phyloP scores from a whole-genome alignment of 192 early-diverging fungal species.

The Geranomyces variabilis region DNA sequence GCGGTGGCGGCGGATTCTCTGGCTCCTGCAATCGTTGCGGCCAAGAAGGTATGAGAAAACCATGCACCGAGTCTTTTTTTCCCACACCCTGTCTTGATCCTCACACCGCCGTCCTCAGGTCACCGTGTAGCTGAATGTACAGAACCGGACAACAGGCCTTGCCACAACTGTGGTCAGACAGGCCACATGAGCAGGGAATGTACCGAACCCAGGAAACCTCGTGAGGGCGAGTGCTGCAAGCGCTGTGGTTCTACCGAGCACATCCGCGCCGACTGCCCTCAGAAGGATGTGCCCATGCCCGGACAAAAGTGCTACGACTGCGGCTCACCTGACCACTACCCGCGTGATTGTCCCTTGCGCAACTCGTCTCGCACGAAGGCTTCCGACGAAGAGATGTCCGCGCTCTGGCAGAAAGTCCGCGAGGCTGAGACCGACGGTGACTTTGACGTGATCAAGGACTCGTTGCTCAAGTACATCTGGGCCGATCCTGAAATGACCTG shows the following conservation, averaged over 20 bases:
- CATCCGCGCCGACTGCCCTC: slow-evolving; percentile 9
- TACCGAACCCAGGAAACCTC: slow-evolving; percentile 16
- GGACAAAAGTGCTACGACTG: slow-evolving; percentile 22
- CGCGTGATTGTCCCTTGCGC: slow-evolving; percentile 15
- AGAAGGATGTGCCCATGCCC: slow-evolving; percentile 10
- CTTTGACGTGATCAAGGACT: slow-evolving; percentile 25
- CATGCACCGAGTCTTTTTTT: too few relatives aligned
- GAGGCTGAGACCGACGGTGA: slow-evolving; percentile 11
- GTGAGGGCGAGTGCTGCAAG: slow-evolving; percentile 13
- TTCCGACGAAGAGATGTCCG: not conserved
- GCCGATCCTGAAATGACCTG: slow-evolving; percentile 18
- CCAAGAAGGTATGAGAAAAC: not conserved
- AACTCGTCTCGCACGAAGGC: not conserved
- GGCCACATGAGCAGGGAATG: slow-evolving; percentile 24
- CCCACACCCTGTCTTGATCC: not conserved
- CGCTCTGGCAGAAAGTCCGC: slow-evolving; percentile 1
- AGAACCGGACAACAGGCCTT: slow-evolving; percentile 22
- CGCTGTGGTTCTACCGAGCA: not conserved
- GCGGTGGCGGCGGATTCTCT: slow-evolving; percentile 8
- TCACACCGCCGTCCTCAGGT: not conserved
- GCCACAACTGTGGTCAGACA: slow-evolving; percentile 17
- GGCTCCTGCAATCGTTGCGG: not conserved
- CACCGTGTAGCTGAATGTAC: slow-evolving; percentile 13
- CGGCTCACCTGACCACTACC: slow-evolving; percentile 15
- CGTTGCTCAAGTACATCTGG: slow-evolving; percentile 3